Percentiles rank a stretch among this genome's conserved stretches.
These are phyloP conservation scores for Neopestalotiopsis sp. DNA, from an alignment of 2,329 filamentous ascomycete genomes.

Conservation along the genomic window DNA sequence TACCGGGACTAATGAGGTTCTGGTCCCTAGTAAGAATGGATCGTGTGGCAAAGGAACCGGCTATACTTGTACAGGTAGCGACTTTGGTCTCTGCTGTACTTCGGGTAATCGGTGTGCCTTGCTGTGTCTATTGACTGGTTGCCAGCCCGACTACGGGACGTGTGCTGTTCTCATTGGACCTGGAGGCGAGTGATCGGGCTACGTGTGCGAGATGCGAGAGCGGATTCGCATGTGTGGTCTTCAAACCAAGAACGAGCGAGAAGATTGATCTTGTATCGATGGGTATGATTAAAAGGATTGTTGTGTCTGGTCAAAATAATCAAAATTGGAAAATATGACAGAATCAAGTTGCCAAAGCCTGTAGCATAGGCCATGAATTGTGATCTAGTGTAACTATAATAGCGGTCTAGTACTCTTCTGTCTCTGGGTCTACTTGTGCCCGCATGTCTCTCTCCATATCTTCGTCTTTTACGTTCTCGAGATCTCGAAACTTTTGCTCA, in stretches of 20 bases:
- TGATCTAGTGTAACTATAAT: neutral
- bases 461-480: conserved; percentile 3
- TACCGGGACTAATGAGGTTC: neutral
- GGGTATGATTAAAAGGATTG: no score
- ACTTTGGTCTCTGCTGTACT: conserved; percentile 28
- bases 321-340: no score
- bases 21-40: conserved; percentile 26
- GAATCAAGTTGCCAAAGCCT: no score
- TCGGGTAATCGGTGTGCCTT: conserved; percentile 24
- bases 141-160: conserved; percentile 26
- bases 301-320: no score
- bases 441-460: neutral
- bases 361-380: no score
- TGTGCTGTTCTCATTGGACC: conserved; percentile 17
- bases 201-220: neutral
- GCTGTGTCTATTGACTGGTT: conserved; percentile 26
- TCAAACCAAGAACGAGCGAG: neutral
- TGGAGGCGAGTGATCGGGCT: neutral
- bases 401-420: neutral
- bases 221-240: neutral
- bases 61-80: conserved; percentile 26
- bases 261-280: neutral
- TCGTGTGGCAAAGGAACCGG: conserved; percentile 27
- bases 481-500: conserved; percentile 34
- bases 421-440: neutral